Percentiles rank a stretch among this genome's conserved stretches.
These are phyloP conservation scores for Themeda triandra DNA, from an alignment of 176 grass and related monocot species.

Conservation along the genomic window DNA sequence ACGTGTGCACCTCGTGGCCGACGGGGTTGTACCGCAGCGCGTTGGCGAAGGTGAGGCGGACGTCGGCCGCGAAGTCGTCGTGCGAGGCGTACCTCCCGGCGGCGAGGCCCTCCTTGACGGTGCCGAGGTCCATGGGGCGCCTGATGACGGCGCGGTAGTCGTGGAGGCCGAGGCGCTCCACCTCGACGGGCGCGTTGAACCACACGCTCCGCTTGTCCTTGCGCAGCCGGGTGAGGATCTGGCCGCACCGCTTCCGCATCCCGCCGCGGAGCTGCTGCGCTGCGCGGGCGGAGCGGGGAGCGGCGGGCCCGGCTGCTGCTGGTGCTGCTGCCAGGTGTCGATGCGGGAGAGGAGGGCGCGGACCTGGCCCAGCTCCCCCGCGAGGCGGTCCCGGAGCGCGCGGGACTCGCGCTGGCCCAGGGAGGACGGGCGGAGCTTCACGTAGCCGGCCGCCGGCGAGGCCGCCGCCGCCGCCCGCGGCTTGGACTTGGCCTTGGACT, in stretches of 20 bases:
- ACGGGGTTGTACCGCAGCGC: conserved; percentile 79
- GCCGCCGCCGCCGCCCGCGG: not conserved
- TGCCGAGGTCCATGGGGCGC: conserved; percentile 86
- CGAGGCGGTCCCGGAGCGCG: conserved; percentile 56
- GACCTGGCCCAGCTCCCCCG: conserved; percentile 74
- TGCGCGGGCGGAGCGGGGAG: conserved; percentile 5
- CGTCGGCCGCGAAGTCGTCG: conserved; percentile 59
- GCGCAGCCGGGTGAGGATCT: conserved; percentile 68
- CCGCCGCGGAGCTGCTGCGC: conserved; percentile 24
- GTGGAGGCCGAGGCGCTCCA: conserved; percentile 60
- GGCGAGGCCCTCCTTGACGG: conserved; percentile 50
- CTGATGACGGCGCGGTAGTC: conserved; percentile 84
- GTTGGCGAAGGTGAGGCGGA: conserved; percentile 81
- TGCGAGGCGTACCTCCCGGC: conserved; percentile 55
- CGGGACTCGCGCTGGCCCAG: conserved; percentile 42
- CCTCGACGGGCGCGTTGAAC: conserved; percentile 88
- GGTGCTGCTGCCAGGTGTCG: conserved; percentile 52
- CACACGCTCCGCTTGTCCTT: conserved; percentile 85
- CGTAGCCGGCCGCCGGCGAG: not conserved
- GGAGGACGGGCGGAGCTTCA: conserved; percentile 34
- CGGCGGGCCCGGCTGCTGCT: too few species aligned
- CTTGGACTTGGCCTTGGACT: conserved; percentile 21
- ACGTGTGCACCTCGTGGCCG: conserved; percentile 68
- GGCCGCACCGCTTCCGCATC: conserved; percentile 70
- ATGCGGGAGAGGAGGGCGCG: conserved; percentile 64